Conservation (phyloP, 73 alveolate genomes). For the Durusdinium trenchii region DNA sequence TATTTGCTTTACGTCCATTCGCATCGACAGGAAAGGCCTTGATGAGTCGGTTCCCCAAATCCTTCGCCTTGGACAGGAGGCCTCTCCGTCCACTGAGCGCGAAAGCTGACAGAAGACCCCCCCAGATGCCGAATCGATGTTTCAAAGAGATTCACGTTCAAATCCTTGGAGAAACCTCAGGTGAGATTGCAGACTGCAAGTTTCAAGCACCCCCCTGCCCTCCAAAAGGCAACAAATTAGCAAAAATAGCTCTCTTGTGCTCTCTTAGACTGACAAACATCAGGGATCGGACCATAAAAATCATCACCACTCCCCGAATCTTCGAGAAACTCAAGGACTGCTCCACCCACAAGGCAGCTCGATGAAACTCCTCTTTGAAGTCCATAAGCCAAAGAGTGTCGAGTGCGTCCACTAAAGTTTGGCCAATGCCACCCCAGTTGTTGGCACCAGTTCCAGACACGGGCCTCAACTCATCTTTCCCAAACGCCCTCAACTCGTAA, state of each 20-base stretch:
- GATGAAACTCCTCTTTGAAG: constrained; percentile 76
- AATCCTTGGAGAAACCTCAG: constrained; percentile 48
- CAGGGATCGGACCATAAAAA: neutral
- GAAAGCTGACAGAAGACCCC: constrained; percentile 84
- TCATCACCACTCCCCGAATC: neutral
- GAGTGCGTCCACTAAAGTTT: constrained; percentile 78
- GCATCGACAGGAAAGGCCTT: constrained; percentile 38
- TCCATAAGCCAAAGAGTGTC: constrained; percentile 94
- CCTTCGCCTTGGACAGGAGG: constrained; percentile 63
- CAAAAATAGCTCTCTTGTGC: neutral
- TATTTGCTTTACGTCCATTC: neutral
- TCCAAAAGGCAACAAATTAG: neutral
- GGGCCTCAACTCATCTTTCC: constrained; percentile 93
- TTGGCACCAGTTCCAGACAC: constrained; percentile 73
- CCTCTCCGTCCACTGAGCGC: constrained; percentile 40
- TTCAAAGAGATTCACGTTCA: constrained; percentile 89
- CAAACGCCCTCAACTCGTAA: constrained; percentile 80
- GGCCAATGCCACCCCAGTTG: constrained; percentile 95
- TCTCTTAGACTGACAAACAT: neutral
- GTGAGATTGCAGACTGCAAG: too few species aligned
- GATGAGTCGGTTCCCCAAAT: constrained; percentile 66
- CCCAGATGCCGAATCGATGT: constrained; percentile 91
- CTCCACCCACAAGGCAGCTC: constrained; percentile 90
- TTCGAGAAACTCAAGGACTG: constrained; percentile 23
- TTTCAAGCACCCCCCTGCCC: too few species aligned